phyloP scores from a whole-genome alignment of 306 rosid genomes.

The Hippophae tibetana region DNA sequence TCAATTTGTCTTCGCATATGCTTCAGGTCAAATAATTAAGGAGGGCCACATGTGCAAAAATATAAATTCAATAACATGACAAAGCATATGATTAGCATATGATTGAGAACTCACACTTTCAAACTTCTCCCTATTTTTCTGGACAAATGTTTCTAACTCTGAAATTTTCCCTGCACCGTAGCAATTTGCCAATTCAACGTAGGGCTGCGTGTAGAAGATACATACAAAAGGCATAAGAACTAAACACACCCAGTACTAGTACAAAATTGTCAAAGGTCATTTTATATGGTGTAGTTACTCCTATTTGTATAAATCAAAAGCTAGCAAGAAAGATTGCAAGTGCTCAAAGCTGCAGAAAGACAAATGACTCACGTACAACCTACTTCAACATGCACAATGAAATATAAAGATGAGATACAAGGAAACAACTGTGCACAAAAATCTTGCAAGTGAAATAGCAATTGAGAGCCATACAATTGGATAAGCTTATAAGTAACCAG shows the following conservation, averaged over 20 bases:
- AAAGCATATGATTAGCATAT: background rate
- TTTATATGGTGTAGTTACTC: no score
- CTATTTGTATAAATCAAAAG: no score
- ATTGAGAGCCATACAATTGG: no score
- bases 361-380: no score
- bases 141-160: slow-evolving; percentile 35
- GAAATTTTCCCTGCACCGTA: slow-evolving; percentile 42
- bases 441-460: no score
- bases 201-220: slow-evolving; percentile 39
- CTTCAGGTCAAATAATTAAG: background rate
- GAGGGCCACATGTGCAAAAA: background rate
- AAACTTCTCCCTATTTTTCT: slow-evolving; percentile 41
- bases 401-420: no score
- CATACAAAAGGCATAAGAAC: slow-evolving; percentile 2
- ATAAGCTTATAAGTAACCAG: no score
- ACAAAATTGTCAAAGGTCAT: no score
- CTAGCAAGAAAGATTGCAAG: no score
- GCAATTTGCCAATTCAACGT: slow-evolving; percentile 50
- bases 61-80: background rate
- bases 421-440: no score
- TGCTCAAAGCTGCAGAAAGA: no score
- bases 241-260: background rate
- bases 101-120: slow-evolving; percentile 40
- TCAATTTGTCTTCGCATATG: background rate
- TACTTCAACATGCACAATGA: no score